Conservation (phyloP, 2,329 filamentous ascomycete genomes). For the Madurella fahalii region DNA sequence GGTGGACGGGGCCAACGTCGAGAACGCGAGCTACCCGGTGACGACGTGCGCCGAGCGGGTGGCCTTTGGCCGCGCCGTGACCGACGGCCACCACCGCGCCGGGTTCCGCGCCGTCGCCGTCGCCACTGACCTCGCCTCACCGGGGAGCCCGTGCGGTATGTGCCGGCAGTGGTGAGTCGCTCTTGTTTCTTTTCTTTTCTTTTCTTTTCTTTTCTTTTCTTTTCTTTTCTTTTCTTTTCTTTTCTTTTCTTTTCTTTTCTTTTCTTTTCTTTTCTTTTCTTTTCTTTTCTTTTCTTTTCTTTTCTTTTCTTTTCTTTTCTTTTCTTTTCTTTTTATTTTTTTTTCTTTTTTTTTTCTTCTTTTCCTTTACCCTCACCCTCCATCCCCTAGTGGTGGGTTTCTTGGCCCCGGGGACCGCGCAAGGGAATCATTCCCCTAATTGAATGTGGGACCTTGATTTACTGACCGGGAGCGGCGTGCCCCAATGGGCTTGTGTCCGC, state of each 20-base stretch:
- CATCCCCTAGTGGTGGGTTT: too few species aligned
- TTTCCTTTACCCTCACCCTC: too few species aligned
- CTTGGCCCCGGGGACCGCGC: too few species aligned
- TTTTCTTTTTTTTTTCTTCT: too few species aligned
- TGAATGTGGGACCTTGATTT: background rate
- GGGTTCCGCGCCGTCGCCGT: conserved; percentile 78
- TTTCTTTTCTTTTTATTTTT: too few species aligned
- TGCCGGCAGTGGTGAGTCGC: conserved; percentile 77
- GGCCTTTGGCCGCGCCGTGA: conserved; percentile 77
- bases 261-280: too few species aligned
- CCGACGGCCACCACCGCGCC: conserved; percentile 42
- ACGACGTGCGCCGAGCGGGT: conserved; percentile 94
- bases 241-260: too few species aligned
- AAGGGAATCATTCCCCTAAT: too few species aligned
- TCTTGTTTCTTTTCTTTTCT: background rate
- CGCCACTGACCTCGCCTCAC: conserved; percentile 69
- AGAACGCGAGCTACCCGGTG: conserved; percentile 90
- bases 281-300: too few species aligned
- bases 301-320: too few species aligned
- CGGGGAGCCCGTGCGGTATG: conserved; percentile 85
- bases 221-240: too few species aligned
- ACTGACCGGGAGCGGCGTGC: background rate
- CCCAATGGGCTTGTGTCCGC: too few species aligned
- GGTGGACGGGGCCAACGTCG: conserved; percentile 79
- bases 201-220: conserved; percentile 22